Base-by-base conservation (phyloP, 352 stramenopile species). In the Pythium sp. region DNA sequence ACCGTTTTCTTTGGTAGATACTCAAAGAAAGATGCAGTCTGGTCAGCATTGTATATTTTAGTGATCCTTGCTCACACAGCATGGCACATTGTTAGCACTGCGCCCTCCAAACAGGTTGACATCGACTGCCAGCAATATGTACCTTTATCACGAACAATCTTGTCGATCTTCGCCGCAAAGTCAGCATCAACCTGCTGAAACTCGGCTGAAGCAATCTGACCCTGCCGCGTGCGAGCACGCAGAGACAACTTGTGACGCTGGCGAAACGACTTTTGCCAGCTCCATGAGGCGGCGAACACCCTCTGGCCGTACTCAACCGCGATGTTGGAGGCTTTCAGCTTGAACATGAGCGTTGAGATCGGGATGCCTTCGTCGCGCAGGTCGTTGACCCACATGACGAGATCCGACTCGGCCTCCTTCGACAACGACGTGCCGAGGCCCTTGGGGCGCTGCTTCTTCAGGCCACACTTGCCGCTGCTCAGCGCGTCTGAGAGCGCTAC, bases 1-100 rank as follows among this genome's bases (percentile, higher is more conserved):
- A 69, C 34, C 2, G 56, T 69, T 8, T 54, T 63, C 26, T 56
- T 62, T 15, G 58, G 60, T 5, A 71, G 12, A 38, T 65, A 70
- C 51, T 73, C 68, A 28, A 67, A 69, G 20, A 73, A 67, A 3
- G 58, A 24, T n/a, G 58, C 57, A 9, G 70, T 72, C 43, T 75
- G 55, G 32, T 77, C 64, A 11, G 59, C 65, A 28, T 77, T 69
- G 28, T 57, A 68, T 20, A 60, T 58, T 53, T 53, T 53, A 53
- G 46, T 53, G 46, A 53, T 26, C 18, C 18, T 2, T 53, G 46
- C 18, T 53, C 46, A 53, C 18, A 26, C 46, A 53, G 14, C 46
- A 26, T 53, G 46, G 46, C 46, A 53, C 46, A 53, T 53, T 53
- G 46, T 53, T 26, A 26, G 46, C 15, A 26, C 46, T 53, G 46